Percentiles rank a stretch among this genome's conserved stretches.
Evolutionary conservation across 1,139 yeast genomes (phyloP).

Genomic region (Nadsonia commutata): DNA sequence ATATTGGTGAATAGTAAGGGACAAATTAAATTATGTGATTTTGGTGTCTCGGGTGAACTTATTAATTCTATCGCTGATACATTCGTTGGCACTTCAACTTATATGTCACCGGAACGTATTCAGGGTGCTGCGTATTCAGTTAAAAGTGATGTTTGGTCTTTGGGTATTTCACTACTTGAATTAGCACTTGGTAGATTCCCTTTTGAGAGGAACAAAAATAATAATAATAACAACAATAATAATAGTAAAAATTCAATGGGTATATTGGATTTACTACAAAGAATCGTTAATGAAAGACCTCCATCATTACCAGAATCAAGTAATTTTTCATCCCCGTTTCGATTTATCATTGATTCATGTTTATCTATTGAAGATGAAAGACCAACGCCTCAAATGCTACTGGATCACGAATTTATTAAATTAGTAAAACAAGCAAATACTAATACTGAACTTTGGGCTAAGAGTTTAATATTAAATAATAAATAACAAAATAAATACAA

Average conservation of each 20-base stretch:
- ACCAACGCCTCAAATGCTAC: constrained; percentile 46
- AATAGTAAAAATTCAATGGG: constrained; percentile 53
- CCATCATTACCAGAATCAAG: constrained; percentile 44
- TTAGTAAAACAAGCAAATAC: constrained; percentile 25
- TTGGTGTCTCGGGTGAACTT: constrained; percentile 85
- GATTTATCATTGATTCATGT: constrained; percentile 54
- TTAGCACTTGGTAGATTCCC: constrained; percentile 72
- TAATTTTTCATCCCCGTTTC: constrained; percentile 31
- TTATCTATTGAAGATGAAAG: constrained; percentile 53
- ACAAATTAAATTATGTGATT: constrained; percentile 74
- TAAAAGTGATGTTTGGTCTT: constrained; percentile 92
- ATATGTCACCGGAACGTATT: constrained; percentile 95
- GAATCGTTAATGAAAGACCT: constrained; percentile 87
- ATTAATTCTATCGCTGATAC: constrained; percentile 91
- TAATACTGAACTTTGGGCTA: constrained; percentile 41
- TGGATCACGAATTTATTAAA: constrained; percentile 32
- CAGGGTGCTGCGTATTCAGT: constrained; percentile 88
- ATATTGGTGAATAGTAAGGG: constrained; percentile 70
- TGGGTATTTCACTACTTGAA: constrained; percentile 81
- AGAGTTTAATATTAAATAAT: constrained; percentile 5
- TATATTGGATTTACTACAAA: constrained; percentile 72
- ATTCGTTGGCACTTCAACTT: constrained; percentile 92
- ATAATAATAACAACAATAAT: constrained; percentile 19
- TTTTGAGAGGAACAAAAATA: constrained; percentile 21
- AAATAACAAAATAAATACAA: neutral